phyloP scores from a whole-genome alignment of 2,329 filamentous ascomycete species.

The Paecilomyces fulvus region DNA sequence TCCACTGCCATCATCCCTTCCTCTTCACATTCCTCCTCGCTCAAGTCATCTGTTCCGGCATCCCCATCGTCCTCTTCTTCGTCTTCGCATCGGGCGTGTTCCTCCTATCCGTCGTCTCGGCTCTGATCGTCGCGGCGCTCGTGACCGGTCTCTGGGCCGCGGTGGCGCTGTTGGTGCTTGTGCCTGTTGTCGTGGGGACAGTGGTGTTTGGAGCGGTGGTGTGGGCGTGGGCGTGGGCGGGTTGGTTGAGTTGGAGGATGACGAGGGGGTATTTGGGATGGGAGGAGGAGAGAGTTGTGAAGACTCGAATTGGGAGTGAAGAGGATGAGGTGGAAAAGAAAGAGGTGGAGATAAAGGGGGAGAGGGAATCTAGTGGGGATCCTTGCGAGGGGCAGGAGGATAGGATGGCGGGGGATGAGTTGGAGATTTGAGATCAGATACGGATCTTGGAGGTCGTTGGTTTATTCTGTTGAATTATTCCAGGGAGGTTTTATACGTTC shows the following conservation, averaged over 20 bases:
- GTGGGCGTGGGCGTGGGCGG: slow-evolving; percentile 5
- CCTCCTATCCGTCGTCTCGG: slow-evolving; percentile 53
- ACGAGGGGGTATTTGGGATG: not conserved
- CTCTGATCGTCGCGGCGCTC: slow-evolving; percentile 54
- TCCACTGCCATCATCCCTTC: slow-evolving; percentile 58
- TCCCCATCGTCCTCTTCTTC: slow-evolving; percentile 61
- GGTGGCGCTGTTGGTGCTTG: slow-evolving; percentile 6
- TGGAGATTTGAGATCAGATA: not conserved
- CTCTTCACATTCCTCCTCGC: slow-evolving; percentile 60
- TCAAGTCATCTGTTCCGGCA: slow-evolving; percentile 56
- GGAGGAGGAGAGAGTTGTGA: not conserved
- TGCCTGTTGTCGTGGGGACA: slow-evolving; percentile 3
- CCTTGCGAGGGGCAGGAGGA: not conserved
- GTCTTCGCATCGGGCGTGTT: slow-evolving; percentile 57
- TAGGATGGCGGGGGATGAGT: not conserved
- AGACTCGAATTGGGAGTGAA: too few relatives aligned
- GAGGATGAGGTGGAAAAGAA: not conserved
- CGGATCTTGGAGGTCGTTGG: too few relatives aligned
- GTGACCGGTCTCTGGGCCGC: slow-evolving; percentile 30
- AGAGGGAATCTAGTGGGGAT: not conserved
- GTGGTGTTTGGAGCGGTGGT: slow-evolving; percentile 4
- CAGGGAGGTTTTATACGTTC: too few relatives aligned
- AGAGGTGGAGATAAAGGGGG: not conserved
- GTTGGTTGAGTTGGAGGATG: slow-evolving; percentile 3
- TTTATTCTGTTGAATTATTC: too few relatives aligned